Evolutionary conservation across 768 basidiomycete species (phyloP).

Genomic region (Termitomyces heimii): DNA sequence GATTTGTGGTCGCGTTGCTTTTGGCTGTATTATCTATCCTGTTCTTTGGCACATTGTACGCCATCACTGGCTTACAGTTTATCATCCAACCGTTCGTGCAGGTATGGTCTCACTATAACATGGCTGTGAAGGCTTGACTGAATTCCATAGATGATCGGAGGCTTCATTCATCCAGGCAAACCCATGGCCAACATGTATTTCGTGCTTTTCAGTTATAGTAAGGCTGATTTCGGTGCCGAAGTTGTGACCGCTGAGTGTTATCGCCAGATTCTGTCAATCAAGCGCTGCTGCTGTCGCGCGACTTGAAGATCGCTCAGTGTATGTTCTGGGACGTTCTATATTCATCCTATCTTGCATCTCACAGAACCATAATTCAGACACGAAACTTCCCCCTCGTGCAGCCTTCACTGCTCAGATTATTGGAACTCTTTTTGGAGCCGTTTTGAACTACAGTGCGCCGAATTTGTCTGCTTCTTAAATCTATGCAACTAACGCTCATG

Average conservation of each 20-base stretch:
- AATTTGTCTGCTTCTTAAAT: background rate
- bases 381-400: background rate
- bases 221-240: slow-evolving; percentile 5
- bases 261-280: slow-evolving; percentile 37
- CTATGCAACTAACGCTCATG: background rate
- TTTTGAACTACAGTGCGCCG: slow-evolving; percentile 36
- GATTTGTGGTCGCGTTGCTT: slow-evolving; percentile 35
- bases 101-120: slow-evolving; percentile 20
- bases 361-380: background rate
- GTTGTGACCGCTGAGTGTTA: background rate
- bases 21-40: slow-evolving; percentile 39
- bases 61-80: slow-evolving; percentile 39
- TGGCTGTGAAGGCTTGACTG: background rate
- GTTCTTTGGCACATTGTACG: slow-evolving; percentile 39
- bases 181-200: slow-evolving; percentile 70
- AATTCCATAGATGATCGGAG: slow-evolving; percentile 52
- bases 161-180: slow-evolving; percentile 51
- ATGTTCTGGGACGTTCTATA: background rate
- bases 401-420: slow-evolving; percentile 16
- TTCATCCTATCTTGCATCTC: background rate
- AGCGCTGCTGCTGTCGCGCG: slow-evolving; percentile 35
- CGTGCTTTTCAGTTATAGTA: slow-evolving; percentile 42
- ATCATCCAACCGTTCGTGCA: slow-evolving; percentile 46
- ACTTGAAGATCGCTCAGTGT: slow-evolving; percentile 46
- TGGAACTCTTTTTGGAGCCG: slow-evolving; percentile 42